phyloP scores from a whole-genome alignment of 2,329 filamentous ascomycete genomes.

The Botrytis hyacinthi region DNA sequence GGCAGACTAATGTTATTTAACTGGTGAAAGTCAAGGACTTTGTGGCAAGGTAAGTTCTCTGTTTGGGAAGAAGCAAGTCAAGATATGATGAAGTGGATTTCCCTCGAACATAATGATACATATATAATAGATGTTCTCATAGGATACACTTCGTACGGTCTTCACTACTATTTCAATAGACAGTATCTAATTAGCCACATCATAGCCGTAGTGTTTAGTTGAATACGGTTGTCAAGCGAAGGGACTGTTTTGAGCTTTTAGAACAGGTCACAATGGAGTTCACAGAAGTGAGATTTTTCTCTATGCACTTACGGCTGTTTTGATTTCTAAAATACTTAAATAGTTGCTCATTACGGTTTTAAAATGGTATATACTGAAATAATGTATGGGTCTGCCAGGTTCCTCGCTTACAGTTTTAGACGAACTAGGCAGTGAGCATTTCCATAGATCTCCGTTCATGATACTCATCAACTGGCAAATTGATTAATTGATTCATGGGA shows the following conservation, averaged over 20 bases:
- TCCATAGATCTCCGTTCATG: background rate
- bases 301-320: background rate
- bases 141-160: background rate
- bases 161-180: background rate
- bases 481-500: too few species aligned
- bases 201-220: background rate
- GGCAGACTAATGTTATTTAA: fast-evolving
- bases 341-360: background rate
- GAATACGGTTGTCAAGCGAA: background rate
- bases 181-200: background rate
- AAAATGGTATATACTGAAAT: background rate
- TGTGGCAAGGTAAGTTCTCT: background rate
- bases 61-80: background rate
- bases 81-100: background rate
- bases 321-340: background rate
- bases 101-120: background rate
- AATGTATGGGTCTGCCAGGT: fast-evolving
- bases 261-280: background rate
- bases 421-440: background rate
- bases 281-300: background rate
- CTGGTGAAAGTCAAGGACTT: background rate
- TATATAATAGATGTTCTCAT: background rate
- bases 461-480: fast-evolving
- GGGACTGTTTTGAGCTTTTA: background rate
- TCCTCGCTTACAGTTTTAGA: background rate